phyloP scores from a whole-genome alignment of 2,329 filamentous ascomycete genomes.

The Arthrinium phaeospermum region DNA sequence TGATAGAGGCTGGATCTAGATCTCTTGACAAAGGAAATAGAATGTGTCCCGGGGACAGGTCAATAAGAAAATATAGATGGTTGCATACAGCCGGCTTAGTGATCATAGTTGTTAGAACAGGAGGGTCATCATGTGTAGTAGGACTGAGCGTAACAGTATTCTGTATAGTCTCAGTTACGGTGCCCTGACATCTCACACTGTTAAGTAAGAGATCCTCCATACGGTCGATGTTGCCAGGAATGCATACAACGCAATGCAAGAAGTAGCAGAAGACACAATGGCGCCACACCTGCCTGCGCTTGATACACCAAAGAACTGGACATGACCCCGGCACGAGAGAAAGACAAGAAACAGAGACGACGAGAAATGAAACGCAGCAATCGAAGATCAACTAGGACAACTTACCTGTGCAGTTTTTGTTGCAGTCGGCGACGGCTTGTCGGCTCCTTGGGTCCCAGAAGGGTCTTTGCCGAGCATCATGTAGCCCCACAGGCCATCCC shows the following conservation, averaged over 20 bases:
- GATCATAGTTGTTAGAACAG: conserved; percentile 22
- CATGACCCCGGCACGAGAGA: conserved; percentile 19
- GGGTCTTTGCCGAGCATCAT: conserved; percentile 59
- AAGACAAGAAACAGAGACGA: conserved; percentile 27
- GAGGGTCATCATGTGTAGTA: conserved; percentile 29
- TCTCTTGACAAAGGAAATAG: not conserved
- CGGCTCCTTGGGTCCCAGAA: conserved; percentile 59
- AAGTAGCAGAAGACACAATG: conserved; percentile 20
- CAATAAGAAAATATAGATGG: not conserved
- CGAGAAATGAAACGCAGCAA: conserved; percentile 19
- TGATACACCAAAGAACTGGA: conserved; percentile 2
- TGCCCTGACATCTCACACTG: conserved; percentile 36
- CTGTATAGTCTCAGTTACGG: conserved; percentile 41
- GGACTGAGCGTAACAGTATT: conserved; percentile 41
- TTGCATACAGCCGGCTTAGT: conserved; percentile 36
- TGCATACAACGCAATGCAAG: conserved; percentile 1
- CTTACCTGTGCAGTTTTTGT: conserved; percentile 35
- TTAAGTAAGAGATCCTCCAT: conserved; percentile 32
- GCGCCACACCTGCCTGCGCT: not conserved
- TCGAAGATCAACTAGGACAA: conserved; percentile 34
- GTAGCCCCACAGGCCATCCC: conserved; percentile 67
- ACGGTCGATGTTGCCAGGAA: conserved; percentile 23
- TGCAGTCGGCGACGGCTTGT: conserved; percentile 31
- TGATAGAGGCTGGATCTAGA: not conserved
- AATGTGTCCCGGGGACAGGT: not conserved